A percentile compares a stretch with the other conserved stretches of the same genome.
Evolutionary conservation across 495 filamentous ascomycete genomes (phyloP).

Genomic region (Pyronema domesticum): DNA sequence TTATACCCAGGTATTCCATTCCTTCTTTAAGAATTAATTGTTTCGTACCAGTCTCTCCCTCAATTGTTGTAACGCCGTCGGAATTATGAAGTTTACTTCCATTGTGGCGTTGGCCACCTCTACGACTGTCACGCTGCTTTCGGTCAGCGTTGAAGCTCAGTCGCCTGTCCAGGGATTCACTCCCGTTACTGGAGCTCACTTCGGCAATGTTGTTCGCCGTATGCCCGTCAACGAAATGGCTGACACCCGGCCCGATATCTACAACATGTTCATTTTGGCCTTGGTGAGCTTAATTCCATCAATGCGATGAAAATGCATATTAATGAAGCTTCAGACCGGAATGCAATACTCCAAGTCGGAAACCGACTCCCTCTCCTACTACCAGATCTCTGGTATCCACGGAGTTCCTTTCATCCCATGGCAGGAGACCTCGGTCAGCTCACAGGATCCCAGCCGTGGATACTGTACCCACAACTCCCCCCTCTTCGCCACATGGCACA

Average conservation of each 20-base stretch:
- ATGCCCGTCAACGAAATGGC: slow-evolving; percentile 6
- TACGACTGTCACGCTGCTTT: neutral
- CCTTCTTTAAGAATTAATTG: slow-evolving; percentile 1
- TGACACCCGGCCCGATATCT: slow-evolving; percentile 13
- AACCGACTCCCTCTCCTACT: slow-evolving; percentile 20
- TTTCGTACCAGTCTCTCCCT: neutral
- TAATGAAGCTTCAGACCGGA: neutral
- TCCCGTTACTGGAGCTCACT: neutral
- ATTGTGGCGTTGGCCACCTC: slow-evolving; percentile 2
- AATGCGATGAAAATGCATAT: slow-evolving; percentile 10
- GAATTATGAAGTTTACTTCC: neutral
- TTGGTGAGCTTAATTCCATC: slow-evolving; percentile 3
- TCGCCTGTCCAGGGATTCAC: neutral
- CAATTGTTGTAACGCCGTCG: neutral
- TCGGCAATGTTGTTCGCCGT: neutral
- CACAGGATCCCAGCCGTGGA: slow-evolving; percentile 25
- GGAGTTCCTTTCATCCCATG: slow-evolving; percentile 25
- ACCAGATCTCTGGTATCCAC: slow-evolving; percentile 25
- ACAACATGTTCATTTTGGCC: slow-evolving; percentile 26
- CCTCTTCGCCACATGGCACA: slow-evolving; percentile 50
- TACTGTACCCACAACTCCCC: slow-evolving; percentile 50
- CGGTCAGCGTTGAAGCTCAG: neutral
- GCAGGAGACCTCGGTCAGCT: slow-evolving; percentile 14
- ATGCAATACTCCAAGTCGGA: slow-evolving; percentile 19
- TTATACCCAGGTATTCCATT: neutral